Conservation (phyloP, 2,329 filamentous ascomycete species). For the Penicillium expansum region DNA sequence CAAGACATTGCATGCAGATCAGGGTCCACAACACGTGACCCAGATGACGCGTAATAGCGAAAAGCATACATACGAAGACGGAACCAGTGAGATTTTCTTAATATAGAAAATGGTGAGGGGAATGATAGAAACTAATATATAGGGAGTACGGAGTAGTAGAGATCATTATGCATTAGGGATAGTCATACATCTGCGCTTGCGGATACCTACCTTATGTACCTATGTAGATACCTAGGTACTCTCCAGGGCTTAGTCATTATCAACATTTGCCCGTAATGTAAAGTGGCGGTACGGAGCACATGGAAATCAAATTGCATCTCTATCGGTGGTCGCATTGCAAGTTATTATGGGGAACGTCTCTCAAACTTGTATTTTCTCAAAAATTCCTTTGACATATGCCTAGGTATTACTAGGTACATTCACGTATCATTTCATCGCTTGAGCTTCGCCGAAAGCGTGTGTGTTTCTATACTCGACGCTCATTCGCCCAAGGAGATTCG, state of each 20-base stretch:
- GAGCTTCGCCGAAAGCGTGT: conserved; percentile 8
- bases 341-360: neutral
- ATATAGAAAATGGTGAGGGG: neutral
- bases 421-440: neutral
- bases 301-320: neutral
- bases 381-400: neutral
- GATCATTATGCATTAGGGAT: neutral
- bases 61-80: neutral
- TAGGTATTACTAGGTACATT: neutral
- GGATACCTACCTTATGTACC: too few species aligned
- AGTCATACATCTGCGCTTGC: neutral
- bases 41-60: neutral
- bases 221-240: too few species aligned
- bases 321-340: neutral
- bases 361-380: neutral
- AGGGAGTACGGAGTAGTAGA: too few species aligned
- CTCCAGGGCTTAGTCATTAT: too few species aligned
- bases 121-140: neutral
- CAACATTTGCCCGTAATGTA: conserved; percentile 2
- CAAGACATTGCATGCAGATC: conserved; percentile 2
- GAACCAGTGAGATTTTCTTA: neutral
- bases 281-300: neutral
- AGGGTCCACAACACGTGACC: neutral
- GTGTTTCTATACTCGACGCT: conserved; percentile 23
- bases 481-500: conserved; percentile 32